Evolutionary conservation across 805 yeast genomes (phyloP).

Genomic region (Nakazawaea ishiwadae): DNA sequence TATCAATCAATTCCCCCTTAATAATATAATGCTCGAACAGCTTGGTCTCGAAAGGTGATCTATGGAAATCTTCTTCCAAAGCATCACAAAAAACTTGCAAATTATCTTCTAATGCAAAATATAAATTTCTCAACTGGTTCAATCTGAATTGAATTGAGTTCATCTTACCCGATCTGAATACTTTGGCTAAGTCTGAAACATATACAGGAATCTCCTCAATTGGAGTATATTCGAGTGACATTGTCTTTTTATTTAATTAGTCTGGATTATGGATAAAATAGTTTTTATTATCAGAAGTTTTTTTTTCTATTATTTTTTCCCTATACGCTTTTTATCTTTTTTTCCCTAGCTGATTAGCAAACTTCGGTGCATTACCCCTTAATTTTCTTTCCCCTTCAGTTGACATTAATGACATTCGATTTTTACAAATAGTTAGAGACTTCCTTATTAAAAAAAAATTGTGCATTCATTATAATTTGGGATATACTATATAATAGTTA

Average conservation of each 20-base stretch:
- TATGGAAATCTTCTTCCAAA: slow-evolving; percentile 60
- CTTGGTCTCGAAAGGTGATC: slow-evolving; percentile 58
- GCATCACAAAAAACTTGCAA: slow-evolving; percentile 52
- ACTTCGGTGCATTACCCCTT: too few relatives aligned
- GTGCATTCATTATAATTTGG: too few relatives aligned
- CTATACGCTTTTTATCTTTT: too few relatives aligned
- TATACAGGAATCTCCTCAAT: slow-evolving; percentile 41
- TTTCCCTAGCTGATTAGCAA: too few relatives aligned
- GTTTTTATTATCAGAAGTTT: neutral
- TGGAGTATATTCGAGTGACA: slow-evolving; percentile 37
- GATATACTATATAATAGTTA: too few relatives aligned
- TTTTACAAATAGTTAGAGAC: too few relatives aligned
- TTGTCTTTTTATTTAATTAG: neutral
- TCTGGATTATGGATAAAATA: neutral
- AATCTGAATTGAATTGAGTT: slow-evolving; percentile 51
- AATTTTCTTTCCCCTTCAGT: too few relatives aligned
- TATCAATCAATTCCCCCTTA: slow-evolving; percentile 50
- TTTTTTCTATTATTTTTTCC: too few relatives aligned
- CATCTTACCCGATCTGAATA: slow-evolving; percentile 42
- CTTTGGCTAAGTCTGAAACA: slow-evolving; percentile 35
- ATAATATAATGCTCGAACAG: slow-evolving; percentile 50
- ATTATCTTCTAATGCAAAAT: slow-evolving; percentile 58
- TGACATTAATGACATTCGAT: too few relatives aligned
- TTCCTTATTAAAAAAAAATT: too few relatives aligned
- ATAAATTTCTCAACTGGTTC: slow-evolving; percentile 61